Percentiles rank a stretch among this genome's conserved stretches.
Conservation (phyloP, 331 rosid genomes). For the Pyracantha coccinea region DNA sequence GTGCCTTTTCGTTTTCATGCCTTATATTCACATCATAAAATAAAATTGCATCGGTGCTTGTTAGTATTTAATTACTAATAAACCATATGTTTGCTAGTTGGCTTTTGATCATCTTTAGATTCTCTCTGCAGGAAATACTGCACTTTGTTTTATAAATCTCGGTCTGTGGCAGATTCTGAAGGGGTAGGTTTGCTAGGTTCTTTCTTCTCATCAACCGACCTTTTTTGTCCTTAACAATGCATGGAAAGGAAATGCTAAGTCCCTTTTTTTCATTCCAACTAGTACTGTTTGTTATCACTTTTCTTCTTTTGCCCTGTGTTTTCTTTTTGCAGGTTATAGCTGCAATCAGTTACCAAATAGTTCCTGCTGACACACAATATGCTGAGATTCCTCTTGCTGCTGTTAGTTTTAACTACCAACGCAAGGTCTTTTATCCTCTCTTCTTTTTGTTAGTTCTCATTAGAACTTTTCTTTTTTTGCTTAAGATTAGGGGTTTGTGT, state of each 20-base stretch:
- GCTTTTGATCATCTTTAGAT: neutral
- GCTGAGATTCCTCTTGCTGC: conserved; percentile 96
- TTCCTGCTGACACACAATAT: conserved; percentile 80
- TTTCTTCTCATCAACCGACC: neutral
- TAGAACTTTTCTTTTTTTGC: neutral
- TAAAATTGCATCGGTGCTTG: too few relatives aligned
- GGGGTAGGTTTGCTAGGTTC: conserved; percentile 37
- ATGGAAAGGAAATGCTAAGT: neutral
- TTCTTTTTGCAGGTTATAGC: conserved; percentile 54
- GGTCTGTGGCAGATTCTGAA: conserved; percentile 23
- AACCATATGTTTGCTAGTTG: neutral
- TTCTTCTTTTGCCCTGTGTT: neutral
- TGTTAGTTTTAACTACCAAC: conserved; percentile 50
- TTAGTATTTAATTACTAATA: too few relatives aligned
- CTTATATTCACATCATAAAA: neutral
- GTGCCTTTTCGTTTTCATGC: neutral
- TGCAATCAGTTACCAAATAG: conserved; percentile 78
- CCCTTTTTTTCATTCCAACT: neutral
- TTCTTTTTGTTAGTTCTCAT: neutral
- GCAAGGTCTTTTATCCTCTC: conserved; percentile 42
- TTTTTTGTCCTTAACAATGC: neutral
- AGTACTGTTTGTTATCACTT: neutral
- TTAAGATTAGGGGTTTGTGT: neutral
- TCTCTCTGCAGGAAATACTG: conserved; percentile 62
- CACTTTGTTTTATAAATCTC: conserved; percentile 53